Percentiles rank a stretch among this genome's conserved stretches.
Conservation (phyloP, 345 rosid species). For the Cardamine chenopodiifolia region DNA sequence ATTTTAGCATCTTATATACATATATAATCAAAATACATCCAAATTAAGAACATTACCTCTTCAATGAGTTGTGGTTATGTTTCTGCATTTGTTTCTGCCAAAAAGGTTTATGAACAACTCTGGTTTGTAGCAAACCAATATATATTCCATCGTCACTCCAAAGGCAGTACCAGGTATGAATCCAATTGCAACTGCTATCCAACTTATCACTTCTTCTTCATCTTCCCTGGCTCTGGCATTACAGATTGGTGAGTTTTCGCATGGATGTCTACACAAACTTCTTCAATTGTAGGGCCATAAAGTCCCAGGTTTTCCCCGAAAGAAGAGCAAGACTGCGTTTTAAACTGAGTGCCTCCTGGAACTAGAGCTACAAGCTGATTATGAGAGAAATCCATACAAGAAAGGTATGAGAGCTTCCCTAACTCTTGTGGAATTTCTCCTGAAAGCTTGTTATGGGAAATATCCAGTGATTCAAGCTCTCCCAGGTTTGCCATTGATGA, state of each 20-base stretch:
- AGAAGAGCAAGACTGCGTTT: not conserved
- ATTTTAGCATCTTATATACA: too few species aligned
- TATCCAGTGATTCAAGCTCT: constrained; percentile 25
- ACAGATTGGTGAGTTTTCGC: not conserved
- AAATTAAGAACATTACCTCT: not conserved
- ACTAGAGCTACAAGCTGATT: constrained; percentile 24
- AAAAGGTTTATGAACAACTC: not conserved
- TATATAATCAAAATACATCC: not conserved
- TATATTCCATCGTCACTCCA: not conserved
- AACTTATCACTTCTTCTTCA: constrained; percentile 16
- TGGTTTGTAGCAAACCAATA: not conserved
- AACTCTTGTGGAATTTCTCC: constrained; percentile 36
- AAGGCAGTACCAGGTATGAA: not conserved
- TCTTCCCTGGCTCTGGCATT: not conserved
- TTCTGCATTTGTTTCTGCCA: not conserved
- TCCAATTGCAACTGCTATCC: constrained; percentile 4
- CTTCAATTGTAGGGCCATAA: not conserved
- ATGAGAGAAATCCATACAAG: constrained; percentile 25
- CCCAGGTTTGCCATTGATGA: constrained; percentile 22
- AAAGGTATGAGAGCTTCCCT: not conserved
- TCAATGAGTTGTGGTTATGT: not conserved
- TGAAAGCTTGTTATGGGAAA: constrained; percentile 28
- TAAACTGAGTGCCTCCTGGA: constrained; percentile 33
- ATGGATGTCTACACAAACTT: not conserved
- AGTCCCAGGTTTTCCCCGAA: not conserved